phyloP scores from a whole-genome alignment of 2,329 filamentous ascomycete species.

The Penicillium concentricum region DNA sequence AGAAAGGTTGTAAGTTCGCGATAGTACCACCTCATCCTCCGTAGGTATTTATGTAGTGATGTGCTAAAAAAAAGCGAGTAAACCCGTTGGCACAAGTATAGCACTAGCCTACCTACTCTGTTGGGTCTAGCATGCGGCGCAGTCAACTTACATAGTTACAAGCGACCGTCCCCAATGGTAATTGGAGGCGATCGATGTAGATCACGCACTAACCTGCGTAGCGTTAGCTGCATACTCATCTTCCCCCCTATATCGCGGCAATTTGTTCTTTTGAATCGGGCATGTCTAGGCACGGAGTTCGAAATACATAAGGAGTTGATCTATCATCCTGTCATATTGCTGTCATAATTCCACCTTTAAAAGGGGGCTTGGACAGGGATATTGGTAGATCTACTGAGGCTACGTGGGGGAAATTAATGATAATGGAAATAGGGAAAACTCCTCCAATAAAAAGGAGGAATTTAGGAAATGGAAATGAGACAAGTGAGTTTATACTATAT shows the following conservation, averaged over 20 bases:
- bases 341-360: neutral
- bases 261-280: neutral
- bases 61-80: neutral
- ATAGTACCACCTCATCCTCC: neutral
- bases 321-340: neutral
- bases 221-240: neutral
- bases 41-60: neutral
- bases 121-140: neutral
- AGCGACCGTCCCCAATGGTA: neutral
- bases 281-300: neutral
- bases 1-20: neutral
- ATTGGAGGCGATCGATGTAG: constrained; percentile 4
- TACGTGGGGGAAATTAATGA: neutral
- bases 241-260: neutral
- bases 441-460: neutral
- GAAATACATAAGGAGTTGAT: neutral
- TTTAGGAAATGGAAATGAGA: neutral
- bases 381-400: neutral
- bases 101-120: neutral
- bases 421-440: neutral
- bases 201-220: neutral
- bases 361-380: neutral
- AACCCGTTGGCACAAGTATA: neutral
- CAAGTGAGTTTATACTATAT: neutral
- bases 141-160: constrained; percentile 5